Evolutionary conservation across 495 filamentous ascomycete species (phyloP), one percentile per base, ranked within the genome.

Genomic region (Aspergillus steynii): DNA sequence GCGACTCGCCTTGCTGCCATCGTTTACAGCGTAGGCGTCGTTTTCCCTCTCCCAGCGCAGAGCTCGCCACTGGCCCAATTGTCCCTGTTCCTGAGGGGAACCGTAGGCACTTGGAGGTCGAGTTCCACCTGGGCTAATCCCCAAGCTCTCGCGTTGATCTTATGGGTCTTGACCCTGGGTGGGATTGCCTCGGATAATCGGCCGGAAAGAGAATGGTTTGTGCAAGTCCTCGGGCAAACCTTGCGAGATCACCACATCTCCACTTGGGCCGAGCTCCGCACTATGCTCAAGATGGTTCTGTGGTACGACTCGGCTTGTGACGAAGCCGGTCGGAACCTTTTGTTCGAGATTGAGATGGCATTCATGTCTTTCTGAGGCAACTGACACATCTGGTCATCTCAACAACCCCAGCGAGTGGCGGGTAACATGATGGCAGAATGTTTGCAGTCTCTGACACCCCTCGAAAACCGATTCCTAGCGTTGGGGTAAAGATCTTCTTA

Each of bases 251-350:
- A 57, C 27, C 60, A 60, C 2, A 59, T 77, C 9, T n/a, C 26
- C 10, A 60, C 67, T 0, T 78, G 73, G 71, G 12, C 55, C 0
- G 64, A 67, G 6, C 42, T 77, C 5, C 70, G 65, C 34, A 37
- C 59, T 3, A 52, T 64, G 2, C 58, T 80, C 3, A 47, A 58
- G 1, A 52, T 68, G 29, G 69, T 78, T 60, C 67, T 77, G 2
- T 80, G 77, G 77, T 70, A 68, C 10, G 67, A 74, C 26, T 15
- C 55, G 28, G 73, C 77, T n/a, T 76, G 77, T 42, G 74, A 77
- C 14, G 51, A 50, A 1, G 65, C 74, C 0, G 74, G 67, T 2
- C 53, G 70, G 29, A 50, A 48, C 5, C 65, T 78, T 2, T 80
- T 71, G 70, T 9, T 53, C 10, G 74, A 77, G 53, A 60, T 71